A percentile compares a stretch with the other conserved stretches of the same genome.
These are phyloP conservation scores for Sporobolomyces roseus DNA, from an alignment of 768 basidiomycete species.

Conservation along the genomic window DNA sequence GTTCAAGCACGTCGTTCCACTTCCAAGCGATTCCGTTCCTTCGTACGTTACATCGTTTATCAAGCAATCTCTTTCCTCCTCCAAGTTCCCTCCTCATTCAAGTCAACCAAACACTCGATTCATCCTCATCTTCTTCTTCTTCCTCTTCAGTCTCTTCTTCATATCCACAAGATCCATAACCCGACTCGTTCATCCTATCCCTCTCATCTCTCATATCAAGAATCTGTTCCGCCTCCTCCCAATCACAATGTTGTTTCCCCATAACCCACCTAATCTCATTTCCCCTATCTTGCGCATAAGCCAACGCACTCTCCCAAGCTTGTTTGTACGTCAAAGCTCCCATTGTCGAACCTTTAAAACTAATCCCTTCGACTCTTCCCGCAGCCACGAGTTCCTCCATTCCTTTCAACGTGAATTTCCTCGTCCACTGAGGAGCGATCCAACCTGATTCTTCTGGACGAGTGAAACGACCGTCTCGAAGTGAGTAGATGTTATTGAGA, in stretches of 20 bases:
- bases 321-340: too few species aligned
- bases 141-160: constrained; percentile 9
- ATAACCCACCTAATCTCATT: neutral
- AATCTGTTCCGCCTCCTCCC: constrained; percentile 5
- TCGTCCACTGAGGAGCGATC: constrained; percentile 1
- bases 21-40: too few species aligned
- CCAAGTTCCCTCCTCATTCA: too few species aligned
- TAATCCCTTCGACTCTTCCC: neutral
- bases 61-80: too few species aligned
- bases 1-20: too few species aligned
- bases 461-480: neutral
- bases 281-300: neutral
- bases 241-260: neutral
- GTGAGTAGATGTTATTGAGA: neutral
- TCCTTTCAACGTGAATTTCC: neutral
- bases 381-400: neutral
- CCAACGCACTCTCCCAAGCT: neutral
- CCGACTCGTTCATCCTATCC: neutral
- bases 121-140: neutral
- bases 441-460: neutral
- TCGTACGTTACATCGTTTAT: too few species aligned
- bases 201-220: neutral
- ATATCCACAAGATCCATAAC: neutral
- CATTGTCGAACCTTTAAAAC: too few species aligned
- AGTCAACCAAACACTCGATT: neutral